A percentile compares a stretch with the other conserved stretches of the same genome.
phyloP scores from a whole-genome alignment of 805 yeast genomes.

The Saturnispora galanensis region DNA sequence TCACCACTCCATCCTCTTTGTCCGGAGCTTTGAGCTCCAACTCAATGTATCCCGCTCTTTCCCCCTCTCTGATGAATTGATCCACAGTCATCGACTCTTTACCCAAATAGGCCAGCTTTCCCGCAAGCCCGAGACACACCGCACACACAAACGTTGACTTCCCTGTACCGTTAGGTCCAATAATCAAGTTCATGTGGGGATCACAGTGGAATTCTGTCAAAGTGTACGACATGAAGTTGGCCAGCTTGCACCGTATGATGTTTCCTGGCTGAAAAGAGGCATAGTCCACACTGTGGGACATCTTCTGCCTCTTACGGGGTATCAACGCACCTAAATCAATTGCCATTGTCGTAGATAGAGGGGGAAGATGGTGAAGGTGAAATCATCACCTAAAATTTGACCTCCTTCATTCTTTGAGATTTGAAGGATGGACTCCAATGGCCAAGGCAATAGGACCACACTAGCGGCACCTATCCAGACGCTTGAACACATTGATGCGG shows the following conservation, averaged over 20 bases:
- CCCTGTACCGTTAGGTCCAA: slow-evolving; percentile 97
- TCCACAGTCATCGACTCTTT: slow-evolving; percentile 48
- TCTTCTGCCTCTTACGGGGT: slow-evolving; percentile 2
- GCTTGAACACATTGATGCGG: slow-evolving; percentile 24
- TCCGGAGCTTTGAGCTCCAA: slow-evolving; percentile 36
- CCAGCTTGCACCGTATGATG: slow-evolving; percentile 40
- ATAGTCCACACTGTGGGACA: slow-evolving; percentile 12
- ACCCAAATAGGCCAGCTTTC: slow-evolving; percentile 64
- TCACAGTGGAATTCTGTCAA: slow-evolving; percentile 65
- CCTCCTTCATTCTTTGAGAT: background rate
- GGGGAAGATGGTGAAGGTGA: background rate
- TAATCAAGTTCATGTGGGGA: slow-evolving; percentile 80
- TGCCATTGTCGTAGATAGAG: background rate
- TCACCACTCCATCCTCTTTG: slow-evolving; percentile 27
- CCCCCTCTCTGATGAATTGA: slow-evolving; percentile 68
- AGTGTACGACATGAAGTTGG: slow-evolving; percentile 60
- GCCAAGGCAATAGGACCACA: slow-evolving; percentile 13
- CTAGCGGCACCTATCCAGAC: slow-evolving; percentile 22
- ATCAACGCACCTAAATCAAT: background rate
- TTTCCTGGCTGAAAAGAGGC: slow-evolving; percentile 35
- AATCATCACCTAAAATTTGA: background rate
- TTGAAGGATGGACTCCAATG: background rate
- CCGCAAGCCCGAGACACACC: slow-evolving; percentile 79
- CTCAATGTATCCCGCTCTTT: slow-evolving; percentile 35
- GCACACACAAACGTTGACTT: slow-evolving; percentile 92